Base-by-base conservation (phyloP, 2,329 filamentous ascomycete genomes). In the Talaromyces sp. region DNA sequence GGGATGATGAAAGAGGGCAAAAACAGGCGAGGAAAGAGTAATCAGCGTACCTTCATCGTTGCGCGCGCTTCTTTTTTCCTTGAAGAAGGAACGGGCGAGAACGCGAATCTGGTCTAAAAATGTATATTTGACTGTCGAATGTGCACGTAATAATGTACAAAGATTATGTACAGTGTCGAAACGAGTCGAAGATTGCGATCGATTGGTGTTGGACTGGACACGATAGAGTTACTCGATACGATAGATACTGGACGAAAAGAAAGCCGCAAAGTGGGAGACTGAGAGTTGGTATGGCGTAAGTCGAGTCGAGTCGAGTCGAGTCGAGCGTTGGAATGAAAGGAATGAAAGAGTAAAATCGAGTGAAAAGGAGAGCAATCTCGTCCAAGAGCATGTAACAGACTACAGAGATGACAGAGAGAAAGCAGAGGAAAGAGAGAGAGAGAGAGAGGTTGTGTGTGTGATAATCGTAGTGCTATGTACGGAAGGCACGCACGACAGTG, bases 11-110 rank as follows among this genome's bases (percentile, higher is more conserved):
- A 17, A 25, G 25, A 31, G 25, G 31, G 49, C 22, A 63, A 49
- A 25, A 31, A 40, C 40, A 49, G 58, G 59, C 43, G 45, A 51
- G 60, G 47, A 54, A 54, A 19, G 58, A 61, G 43, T 19, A 7
- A 49, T 40, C 58, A 47, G 58, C 58, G 58, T 61, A 61, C 58
- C 58, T 61, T 61, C 58, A 61, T 61, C n/a, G 40, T 64, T 58
- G 31, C n/a, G 13, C 31, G 19, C 31, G 53, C 53, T 25, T 34
- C 31, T 8, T 36, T 36, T 38, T 22, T 3, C 31, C 53, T 38
- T 56, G n/a, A 3, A 7, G 17, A 22, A 34, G 29, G 4, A 13
- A 1, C 11, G 11, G 17, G 34, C 51, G 27, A 34, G 51, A 31
- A 53, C 49, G 5, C 49, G 25, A n/a, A 53, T 31, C 5, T n/a